phyloP scores from a whole-genome alignment of 1,284 basidiomycete genomes.

The Irpex sp. region DNA sequence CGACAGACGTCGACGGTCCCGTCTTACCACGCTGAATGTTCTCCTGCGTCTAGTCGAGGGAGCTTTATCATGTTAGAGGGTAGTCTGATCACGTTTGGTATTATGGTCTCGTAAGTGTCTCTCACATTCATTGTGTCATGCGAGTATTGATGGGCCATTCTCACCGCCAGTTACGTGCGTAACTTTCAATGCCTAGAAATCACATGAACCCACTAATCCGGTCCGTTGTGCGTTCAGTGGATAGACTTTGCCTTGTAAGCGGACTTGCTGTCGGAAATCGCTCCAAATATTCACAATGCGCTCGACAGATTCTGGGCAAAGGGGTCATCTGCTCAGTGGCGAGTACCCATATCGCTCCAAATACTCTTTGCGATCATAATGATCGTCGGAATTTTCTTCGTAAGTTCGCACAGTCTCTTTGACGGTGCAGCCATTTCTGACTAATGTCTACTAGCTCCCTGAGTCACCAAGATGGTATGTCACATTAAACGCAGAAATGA shows the following conservation, averaged over 20 bases:
- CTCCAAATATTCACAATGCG: background rate
- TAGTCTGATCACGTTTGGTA: slow-evolving; percentile 62
- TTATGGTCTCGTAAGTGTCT: slow-evolving; percentile 61
- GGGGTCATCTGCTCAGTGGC: slow-evolving; percentile 56
- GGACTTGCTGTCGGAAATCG: background rate
- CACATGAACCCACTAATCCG: background rate
- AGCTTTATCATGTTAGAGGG: slow-evolving; percentile 67
- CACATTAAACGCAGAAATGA: background rate
- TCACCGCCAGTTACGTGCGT: slow-evolving; percentile 27
- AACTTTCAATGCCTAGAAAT: background rate
- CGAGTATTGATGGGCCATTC: background rate
- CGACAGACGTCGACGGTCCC: slow-evolving; percentile 58
- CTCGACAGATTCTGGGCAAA: slow-evolving; percentile 43
- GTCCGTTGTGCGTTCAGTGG: slow-evolving; percentile 35
- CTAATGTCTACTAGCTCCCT: slow-evolving; percentile 38
- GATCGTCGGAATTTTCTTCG: slow-evolving; percentile 49
- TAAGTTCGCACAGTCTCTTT: slow-evolving; percentile 26
- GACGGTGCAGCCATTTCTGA: background rate
- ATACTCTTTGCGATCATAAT: slow-evolving; percentile 58
- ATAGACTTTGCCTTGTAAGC: slow-evolving; percentile 54
- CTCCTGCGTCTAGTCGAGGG: slow-evolving; percentile 54
- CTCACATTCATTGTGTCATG: slow-evolving; percentile 11
- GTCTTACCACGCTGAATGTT: slow-evolving; percentile 62
- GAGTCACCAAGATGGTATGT: slow-evolving; percentile 67
- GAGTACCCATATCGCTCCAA: slow-evolving; percentile 66